Conservation (phyloP, 352 stramenopile species). For the Phytophthora colocasiae region DNA sequence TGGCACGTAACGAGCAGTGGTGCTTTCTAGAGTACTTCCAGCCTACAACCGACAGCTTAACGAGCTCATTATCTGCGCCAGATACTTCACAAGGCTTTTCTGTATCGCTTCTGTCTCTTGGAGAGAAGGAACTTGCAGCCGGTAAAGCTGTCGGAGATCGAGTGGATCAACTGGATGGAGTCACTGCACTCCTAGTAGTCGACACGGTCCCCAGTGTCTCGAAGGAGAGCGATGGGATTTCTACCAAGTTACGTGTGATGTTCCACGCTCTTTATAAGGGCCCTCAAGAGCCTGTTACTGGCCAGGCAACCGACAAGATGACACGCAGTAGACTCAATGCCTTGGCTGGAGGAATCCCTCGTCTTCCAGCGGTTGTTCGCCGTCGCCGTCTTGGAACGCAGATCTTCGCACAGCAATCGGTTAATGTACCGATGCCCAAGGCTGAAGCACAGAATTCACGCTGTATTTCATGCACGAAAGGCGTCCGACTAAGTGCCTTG, state of each 20-base stretch:
- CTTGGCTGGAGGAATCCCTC: constrained; percentile 36
- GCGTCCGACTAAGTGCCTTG: constrained; percentile 38
- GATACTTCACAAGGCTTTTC: constrained; percentile 39
- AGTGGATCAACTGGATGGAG: constrained; percentile 49
- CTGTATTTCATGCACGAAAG: constrained; percentile 59
- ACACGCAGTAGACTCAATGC: constrained; percentile 24
- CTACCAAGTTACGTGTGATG: constrained; percentile 38
- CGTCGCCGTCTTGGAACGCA: constrained; percentile 44
- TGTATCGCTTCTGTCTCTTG: constrained; percentile 36
- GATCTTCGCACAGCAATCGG: constrained; percentile 33
- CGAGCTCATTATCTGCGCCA: constrained; percentile 4
- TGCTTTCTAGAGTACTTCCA: constrained; percentile 60
- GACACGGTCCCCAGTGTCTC: constrained; percentile 35
- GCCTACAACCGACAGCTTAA: constrained; percentile 9
- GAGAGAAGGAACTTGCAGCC: constrained; percentile 34
- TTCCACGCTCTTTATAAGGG: constrained; percentile 36
- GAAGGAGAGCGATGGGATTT: constrained; percentile 13
- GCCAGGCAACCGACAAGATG: constrained; percentile 35
- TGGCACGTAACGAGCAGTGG: constrained; percentile 56
- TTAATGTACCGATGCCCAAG: constrained; percentile 3
- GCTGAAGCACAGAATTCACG: constrained; percentile 35
- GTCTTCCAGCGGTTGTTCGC: constrained; percentile 42
- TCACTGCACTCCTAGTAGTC: constrained; percentile 45
- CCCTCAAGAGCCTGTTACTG: neutral
- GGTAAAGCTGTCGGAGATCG: constrained; percentile 41